A percentile compares a stretch with the other conserved stretches of the same genome.
These are phyloP conservation scores for Diutina rugosa DNA, from an alignment of 1,139 yeast genomes.

Conservation along the genomic window DNA sequence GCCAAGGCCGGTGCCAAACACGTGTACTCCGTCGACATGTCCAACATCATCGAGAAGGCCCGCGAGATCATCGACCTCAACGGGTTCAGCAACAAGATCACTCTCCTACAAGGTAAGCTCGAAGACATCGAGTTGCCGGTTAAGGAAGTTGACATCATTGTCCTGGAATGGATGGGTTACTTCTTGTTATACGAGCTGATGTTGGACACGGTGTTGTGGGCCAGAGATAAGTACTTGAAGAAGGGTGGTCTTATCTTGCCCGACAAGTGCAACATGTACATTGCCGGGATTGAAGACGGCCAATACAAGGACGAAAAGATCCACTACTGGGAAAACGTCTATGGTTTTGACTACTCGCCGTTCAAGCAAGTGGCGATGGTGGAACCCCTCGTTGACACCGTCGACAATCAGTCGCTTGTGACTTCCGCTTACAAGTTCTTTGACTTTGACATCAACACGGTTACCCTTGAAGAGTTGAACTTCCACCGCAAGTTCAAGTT, in stretches of 20 bases:
- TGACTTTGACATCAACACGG: slow-evolving; percentile 83
- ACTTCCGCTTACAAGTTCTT: slow-evolving; percentile 61
- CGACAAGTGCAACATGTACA: slow-evolving; percentile 80
- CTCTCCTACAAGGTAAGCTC: slow-evolving; percentile 82
- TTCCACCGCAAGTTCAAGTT: slow-evolving; percentile 58
- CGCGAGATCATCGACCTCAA: slow-evolving; percentile 71
- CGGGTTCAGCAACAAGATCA: slow-evolving; percentile 79
- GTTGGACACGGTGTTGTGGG: slow-evolving; percentile 92
- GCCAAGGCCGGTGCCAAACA: slow-evolving; percentile 96
- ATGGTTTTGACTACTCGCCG: slow-evolving; percentile 87
- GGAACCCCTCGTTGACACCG: slow-evolving; percentile 92
- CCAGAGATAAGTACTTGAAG: slow-evolving; percentile 83
- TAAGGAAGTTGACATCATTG: slow-evolving; percentile 77
- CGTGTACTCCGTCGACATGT: slow-evolving; percentile 95
- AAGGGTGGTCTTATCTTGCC: slow-evolving; percentile 90
- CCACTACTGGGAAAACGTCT: slow-evolving; percentile 92
- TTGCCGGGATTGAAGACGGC: slow-evolving; percentile 92
- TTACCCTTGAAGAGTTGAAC: slow-evolving; percentile 68
- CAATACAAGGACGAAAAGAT: slow-evolving; percentile 88
- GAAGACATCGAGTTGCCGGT: slow-evolving; percentile 86
- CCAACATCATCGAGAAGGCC: slow-evolving; percentile 92
- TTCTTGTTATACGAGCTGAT: slow-evolving; percentile 90
- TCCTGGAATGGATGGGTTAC: slow-evolving; percentile 99
- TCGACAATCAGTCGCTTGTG: slow-evolving; percentile 64
- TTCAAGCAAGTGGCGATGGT: slow-evolving; percentile 65